These are phyloP conservation scores for Neurospora sp. DNA, from an alignment of 2,329 filamentous ascomycete species.

Conservation along the genomic window DNA sequence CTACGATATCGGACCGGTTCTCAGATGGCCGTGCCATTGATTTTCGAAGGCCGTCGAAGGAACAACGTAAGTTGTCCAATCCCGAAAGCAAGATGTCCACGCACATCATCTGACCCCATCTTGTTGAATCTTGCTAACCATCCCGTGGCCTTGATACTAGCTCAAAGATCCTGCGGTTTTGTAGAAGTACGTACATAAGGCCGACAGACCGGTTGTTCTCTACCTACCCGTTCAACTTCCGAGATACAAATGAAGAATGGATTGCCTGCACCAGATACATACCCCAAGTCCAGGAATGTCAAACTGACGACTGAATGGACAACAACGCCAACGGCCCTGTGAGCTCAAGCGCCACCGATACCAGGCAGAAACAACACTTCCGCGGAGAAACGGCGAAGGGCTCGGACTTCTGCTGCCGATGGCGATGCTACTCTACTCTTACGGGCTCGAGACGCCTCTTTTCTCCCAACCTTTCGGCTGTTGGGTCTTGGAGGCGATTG, in stretches of 20 bases:
- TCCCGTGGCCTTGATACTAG: not conserved
- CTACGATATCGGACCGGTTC: not conserved
- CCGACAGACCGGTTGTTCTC: not conserved
- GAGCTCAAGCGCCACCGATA: not conserved
- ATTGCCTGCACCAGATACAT: not conserved
- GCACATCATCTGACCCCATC: not conserved
- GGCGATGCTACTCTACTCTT: not conserved
- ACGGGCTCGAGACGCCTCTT: not conserved
- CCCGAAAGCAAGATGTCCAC: not conserved
- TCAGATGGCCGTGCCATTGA: too few species aligned
- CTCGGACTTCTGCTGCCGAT: not conserved
- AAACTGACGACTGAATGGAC: not conserved
- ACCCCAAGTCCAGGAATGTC: not conserved
- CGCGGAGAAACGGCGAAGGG: not conserved
- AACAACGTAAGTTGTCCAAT: not conserved
- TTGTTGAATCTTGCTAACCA: not conserved
- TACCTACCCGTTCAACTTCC: not conserved
- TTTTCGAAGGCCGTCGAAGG: not conserved
- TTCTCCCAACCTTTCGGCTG: not conserved
- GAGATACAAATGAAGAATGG: not conserved
- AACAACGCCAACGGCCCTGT: not conserved
- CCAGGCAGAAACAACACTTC: not conserved
- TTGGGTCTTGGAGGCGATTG: not conserved
- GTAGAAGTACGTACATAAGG: not conserved
- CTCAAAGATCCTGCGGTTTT: not conserved